Base-by-base conservation (phyloP, 257 asterid species). In the Solanum okadae region DNA sequence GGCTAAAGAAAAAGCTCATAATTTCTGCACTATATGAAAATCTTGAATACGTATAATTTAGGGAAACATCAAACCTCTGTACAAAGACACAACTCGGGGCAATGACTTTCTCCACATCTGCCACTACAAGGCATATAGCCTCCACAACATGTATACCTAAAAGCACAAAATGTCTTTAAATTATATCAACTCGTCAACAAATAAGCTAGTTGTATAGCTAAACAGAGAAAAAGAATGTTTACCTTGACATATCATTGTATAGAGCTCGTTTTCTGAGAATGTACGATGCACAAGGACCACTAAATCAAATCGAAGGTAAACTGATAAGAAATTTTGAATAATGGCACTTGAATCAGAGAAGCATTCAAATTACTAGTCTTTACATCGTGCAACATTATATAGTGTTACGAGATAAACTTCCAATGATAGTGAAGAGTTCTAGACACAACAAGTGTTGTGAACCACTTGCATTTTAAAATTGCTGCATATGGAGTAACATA, bases 51-150 rank as follows among this genome's bases (percentile, higher is more conserved):
- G 35, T 4, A 40, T 37, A 8, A 76, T 23, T 76, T 35, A 23
- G 14, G 14, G 40, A 37, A 68, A 42, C 61, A 25, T 12, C 65
- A 86, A 9, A 92, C 94, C 93, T 91, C 94, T 23, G 90, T 86
- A 72, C 91, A 89, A 52, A 92, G 94, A 88, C 94, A 92, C 25
- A 91, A 81, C 61, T 90, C 92, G 3, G 93, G 94, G 84, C 92
- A 92, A 1, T 83, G 68, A 33, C 89, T 91, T 89, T 92, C 94
- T 25, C 93, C 92, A 83, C 91, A 91, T 86, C 75, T 86, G 15
- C 94, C 93, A 29, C 93, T 92, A 87, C 91, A 91, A 63, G 93
- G 92, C 92, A 92, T 90, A 85, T 87, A 91, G 23, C 94, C 93
- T 83, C 91, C 94, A 37, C 93, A 91, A 34, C 93, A 91, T 75